phyloP scores from a whole-genome alignment of 768 basidiomycete genomes.

The Termitomyces sp. region DNA sequence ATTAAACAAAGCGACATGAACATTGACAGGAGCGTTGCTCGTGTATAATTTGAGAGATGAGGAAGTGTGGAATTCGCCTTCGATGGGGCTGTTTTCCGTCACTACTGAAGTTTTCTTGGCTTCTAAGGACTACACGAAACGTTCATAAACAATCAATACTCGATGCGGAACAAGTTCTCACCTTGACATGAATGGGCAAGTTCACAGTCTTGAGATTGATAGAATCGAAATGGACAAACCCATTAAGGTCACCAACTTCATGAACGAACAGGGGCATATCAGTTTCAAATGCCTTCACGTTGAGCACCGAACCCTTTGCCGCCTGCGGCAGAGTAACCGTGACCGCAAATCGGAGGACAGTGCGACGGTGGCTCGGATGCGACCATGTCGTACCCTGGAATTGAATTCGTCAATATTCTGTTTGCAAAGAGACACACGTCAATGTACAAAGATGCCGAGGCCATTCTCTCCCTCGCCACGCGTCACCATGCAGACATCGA shows the following conservation, averaged over 20 bases:
- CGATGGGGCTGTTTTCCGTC: constrained; percentile 43
- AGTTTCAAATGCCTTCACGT: constrained; percentile 41
- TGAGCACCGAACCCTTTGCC: constrained; percentile 18
- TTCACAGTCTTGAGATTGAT: constrained; percentile 35
- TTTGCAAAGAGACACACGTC: neutral
- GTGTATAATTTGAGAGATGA: constrained; percentile 28
- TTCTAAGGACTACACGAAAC: constrained; percentile 25
- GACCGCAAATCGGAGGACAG: constrained; percentile 17
- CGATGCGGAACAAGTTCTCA: constrained; percentile 13
- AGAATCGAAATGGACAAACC: constrained; percentile 34
- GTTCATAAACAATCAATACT: neutral
- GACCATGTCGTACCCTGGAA: constrained; percentile 15
- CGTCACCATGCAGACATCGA: constrained; percentile 24
- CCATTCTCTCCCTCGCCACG: constrained; percentile 24
- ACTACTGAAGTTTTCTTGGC: constrained; percentile 22
- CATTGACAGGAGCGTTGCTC: constrained; percentile 38
- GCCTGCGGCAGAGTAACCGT: constrained; percentile 22
- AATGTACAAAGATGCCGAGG: constrained; percentile 31
- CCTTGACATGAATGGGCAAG: constrained; percentile 30
- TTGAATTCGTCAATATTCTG: neutral
- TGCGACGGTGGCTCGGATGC: neutral
- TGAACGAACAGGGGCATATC: constrained; percentile 40
- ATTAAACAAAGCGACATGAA: constrained; percentile 34
- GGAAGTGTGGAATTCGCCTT: constrained; percentile 40
- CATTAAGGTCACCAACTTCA: constrained; percentile 30